Conservation (phyloP, 371 early-diverging fungal species). For the Mucor mucedo region DNA sequence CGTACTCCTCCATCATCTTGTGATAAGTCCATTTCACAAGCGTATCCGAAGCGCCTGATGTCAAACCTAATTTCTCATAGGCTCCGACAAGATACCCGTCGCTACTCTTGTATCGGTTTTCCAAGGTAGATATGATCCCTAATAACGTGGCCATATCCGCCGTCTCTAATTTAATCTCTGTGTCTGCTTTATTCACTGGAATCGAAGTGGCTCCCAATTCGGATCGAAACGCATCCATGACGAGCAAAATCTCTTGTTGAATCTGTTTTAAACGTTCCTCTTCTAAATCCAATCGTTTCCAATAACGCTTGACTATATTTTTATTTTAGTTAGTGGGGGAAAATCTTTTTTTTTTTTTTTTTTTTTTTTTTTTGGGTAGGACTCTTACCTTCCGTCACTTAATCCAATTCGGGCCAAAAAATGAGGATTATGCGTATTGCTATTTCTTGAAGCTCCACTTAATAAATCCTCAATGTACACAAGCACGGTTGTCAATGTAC, state of each 20-base stretch:
- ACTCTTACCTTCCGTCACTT: slow-evolving; percentile 42
- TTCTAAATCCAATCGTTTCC: slow-evolving; percentile 37
- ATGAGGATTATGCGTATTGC: slow-evolving; percentile 37
- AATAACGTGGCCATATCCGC: slow-evolving; percentile 20
- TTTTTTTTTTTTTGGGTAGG: background rate
- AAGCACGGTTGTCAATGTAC: slow-evolving; percentile 29
- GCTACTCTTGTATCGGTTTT: slow-evolving; percentile 10
- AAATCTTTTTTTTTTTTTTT: background rate
- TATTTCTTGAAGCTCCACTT: slow-evolving; percentile 31
- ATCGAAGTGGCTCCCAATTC: slow-evolving; percentile 23
- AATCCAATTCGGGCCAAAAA: slow-evolving; percentile 41
- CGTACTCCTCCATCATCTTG: slow-evolving; percentile 40
- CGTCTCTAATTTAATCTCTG: slow-evolving; percentile 12
- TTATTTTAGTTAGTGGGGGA: background rate
- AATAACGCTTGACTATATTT: slow-evolving; percentile 42
- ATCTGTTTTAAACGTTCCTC: slow-evolving; percentile 23
- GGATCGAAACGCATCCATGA: slow-evolving; percentile 25
- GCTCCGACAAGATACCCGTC: slow-evolving; percentile 32
- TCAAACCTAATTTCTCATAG: slow-evolving; percentile 50
- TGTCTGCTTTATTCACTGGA: slow-evolving; percentile 10
- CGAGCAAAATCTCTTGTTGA: slow-evolving; percentile 32
- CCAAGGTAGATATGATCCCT: slow-evolving; percentile 24
- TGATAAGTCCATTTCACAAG: slow-evolving; percentile 58
- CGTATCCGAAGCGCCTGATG: slow-evolving; percentile 50
- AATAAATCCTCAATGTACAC: slow-evolving; percentile 42